Conservation (phyloP, 768 basidiomycete genomes). For the Boletus huronensis region DNA sequence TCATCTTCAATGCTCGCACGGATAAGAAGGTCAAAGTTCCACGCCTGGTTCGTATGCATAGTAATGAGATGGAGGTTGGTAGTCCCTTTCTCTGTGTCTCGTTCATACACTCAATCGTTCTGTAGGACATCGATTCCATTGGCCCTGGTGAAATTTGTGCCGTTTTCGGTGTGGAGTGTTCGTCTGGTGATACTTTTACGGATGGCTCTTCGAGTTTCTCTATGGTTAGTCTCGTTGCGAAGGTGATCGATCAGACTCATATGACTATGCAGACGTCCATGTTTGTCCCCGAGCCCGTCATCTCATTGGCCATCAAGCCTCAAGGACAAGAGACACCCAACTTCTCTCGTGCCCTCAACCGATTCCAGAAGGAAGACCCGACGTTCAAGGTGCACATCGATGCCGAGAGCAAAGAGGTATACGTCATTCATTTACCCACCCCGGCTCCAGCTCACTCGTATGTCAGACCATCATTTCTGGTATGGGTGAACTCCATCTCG, state of each 20-base stretch:
- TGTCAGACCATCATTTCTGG: slow-evolving; percentile 94
- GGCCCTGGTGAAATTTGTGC: slow-evolving; percentile 99
- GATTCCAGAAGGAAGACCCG: slow-evolving; percentile 98
- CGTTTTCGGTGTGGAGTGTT: slow-evolving; percentile 98
- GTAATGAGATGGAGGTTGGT: slow-evolving; percentile 95
- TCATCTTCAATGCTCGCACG: slow-evolving; percentile 89
- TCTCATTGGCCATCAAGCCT: slow-evolving; percentile 91
- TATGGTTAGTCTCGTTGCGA: slow-evolving; percentile 59
- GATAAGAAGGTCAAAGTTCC: slow-evolving; percentile 98
- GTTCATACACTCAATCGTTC: neutral
- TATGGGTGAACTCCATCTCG: slow-evolving; percentile 98
- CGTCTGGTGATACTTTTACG: slow-evolving; percentile 96
- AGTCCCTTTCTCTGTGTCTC: neutral
- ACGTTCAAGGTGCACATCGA: slow-evolving; percentile 98
- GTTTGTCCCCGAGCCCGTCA: slow-evolving; percentile 98
- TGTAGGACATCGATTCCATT: slow-evolving; percentile 84
- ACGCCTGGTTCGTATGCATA: slow-evolving; percentile 94
- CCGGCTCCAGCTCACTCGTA: neutral
- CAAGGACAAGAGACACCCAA: slow-evolving; percentile 91
- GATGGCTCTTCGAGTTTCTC: slow-evolving; percentile 88
- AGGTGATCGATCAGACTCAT: neutral
- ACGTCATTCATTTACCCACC: neutral
- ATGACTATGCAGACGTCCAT: slow-evolving; percentile 72
- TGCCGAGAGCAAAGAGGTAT: slow-evolving; percentile 87
- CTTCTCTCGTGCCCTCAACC: slow-evolving; percentile 93